These are phyloP conservation scores for Trypanosoma theileri DNA, from an alignment of 208 protist genomes.

Conservation along the genomic window DNA sequence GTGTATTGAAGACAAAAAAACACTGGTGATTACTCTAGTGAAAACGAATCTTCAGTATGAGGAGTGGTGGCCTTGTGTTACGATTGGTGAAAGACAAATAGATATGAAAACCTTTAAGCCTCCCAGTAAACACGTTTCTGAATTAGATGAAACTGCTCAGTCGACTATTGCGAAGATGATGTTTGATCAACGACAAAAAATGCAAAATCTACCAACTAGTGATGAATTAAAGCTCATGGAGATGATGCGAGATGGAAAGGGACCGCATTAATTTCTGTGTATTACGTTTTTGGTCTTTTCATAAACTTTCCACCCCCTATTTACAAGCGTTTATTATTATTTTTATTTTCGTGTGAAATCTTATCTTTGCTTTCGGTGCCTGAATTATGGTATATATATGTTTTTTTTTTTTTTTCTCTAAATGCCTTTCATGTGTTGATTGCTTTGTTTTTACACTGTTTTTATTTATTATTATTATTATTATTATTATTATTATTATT, in stretches of 20 bases:
- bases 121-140: constrained; percentile 65
- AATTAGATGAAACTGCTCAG: constrained; percentile 81
- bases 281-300: constrained; percentile 4
- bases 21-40: constrained; percentile 62
- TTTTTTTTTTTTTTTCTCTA: too few relatives aligned
- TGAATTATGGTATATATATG: too few relatives aligned
- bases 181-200: constrained; percentile 87
- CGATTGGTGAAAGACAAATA: constrained; percentile 68
- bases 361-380: too few relatives aligned
- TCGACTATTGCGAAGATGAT: constrained; percentile 91
- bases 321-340: too few relatives aligned
- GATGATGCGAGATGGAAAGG: constrained; percentile 22
- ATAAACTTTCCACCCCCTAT: background rate
- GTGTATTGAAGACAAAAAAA: constrained; percentile 71
- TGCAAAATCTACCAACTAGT: constrained; percentile 50
- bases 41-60: constrained; percentile 86
- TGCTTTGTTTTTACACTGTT: too few relatives aligned
- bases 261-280: constrained; percentile 4
- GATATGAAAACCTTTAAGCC: constrained; percentile 89
- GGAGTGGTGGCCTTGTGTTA: constrained; percentile 88
- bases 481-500: too few relatives aligned
- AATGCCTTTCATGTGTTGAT: too few relatives aligned
- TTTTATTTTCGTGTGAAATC: background rate
- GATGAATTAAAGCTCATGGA: constrained; percentile 56
- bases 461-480: too few relatives aligned